phyloP scores from a whole-genome alignment of 2,329 filamentous ascomycete species.

The Fusarium pininemorale region DNA sequence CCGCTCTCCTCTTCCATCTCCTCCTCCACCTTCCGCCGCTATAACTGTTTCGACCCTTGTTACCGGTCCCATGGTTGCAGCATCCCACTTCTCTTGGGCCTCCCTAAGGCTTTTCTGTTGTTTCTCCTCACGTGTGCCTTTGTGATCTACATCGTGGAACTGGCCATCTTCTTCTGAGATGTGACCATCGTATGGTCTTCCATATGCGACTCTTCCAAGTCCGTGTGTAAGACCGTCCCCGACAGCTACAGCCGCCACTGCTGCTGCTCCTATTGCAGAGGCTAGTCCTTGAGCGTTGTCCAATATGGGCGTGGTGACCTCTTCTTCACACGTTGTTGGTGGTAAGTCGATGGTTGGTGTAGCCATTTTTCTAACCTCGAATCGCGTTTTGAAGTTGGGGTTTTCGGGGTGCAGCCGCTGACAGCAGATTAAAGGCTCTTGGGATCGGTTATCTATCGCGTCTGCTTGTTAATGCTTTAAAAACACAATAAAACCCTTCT shows the following conservation, averaged over 20 bases:
- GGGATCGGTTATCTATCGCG: neutral
- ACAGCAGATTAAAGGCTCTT: neutral
- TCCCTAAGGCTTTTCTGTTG: constrained; percentile 33
- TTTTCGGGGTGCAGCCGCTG: neutral
- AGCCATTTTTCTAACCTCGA: constrained; percentile 26
- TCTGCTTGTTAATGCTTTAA: constrained; percentile 12
- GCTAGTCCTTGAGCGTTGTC: constrained; percentile 40
- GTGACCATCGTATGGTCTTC: constrained; percentile 8
- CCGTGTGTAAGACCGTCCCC: constrained; percentile 22
- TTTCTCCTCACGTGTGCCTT: constrained; percentile 21
- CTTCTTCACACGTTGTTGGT: constrained; percentile 39
- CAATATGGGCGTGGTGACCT: constrained; percentile 35
- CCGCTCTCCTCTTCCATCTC: constrained; percentile 12
- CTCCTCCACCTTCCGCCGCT: constrained; percentile 24
- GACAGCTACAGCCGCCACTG: constrained; percentile 36
- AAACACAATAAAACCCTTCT: neutral
- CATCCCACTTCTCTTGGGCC: constrained; percentile 37
- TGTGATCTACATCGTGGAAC: neutral
- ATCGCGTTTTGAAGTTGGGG: neutral
- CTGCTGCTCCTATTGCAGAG: constrained; percentile 39
- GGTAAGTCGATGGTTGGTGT: constrained; percentile 40
- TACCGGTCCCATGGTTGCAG: constrained; percentile 27
- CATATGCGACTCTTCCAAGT: constrained; percentile 8
- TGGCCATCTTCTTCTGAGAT: constrained; percentile 2
- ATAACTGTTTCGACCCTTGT: constrained; percentile 29